These are phyloP conservation scores for Cubamyces lactineus DNA, from an alignment of 768 basidiomycete genomes.

Conservation along the genomic window DNA sequence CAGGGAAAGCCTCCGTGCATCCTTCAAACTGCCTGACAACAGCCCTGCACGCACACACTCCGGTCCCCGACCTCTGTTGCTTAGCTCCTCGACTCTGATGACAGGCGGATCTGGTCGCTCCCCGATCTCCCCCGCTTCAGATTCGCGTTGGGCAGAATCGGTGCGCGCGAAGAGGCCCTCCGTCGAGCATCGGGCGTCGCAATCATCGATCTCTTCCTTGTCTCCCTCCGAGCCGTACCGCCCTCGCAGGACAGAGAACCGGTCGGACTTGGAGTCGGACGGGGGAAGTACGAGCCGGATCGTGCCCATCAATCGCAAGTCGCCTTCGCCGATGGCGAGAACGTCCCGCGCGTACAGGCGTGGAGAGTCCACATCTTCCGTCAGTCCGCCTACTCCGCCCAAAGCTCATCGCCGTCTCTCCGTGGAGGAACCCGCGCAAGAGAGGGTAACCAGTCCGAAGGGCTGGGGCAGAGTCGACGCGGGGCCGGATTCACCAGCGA, in stretches of 20 bases:
- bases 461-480: conserved; percentile 39
- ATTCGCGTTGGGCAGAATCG: conserved; percentile 26
- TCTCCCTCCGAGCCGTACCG: conserved; percentile 57
- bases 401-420: conserved; percentile 24
- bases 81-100: conserved; percentile 48
- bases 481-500: conserved; percentile 43
- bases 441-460: conserved; percentile 20
- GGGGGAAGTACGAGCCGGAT: conserved; percentile 48
- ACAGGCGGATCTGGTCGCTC: conserved; percentile 28
- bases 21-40: conserved; percentile 41
- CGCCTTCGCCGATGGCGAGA: conserved; percentile 74
- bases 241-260: conserved; percentile 37
- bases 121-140: conserved; percentile 23
- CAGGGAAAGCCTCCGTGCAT: conserved; percentile 45
- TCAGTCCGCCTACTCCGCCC: conserved; percentile 39
- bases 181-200: conserved; percentile 52
- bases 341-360: conserved; percentile 40
- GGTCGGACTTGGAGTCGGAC: conserved; percentile 64
- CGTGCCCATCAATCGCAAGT: conserved; percentile 66
- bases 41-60: conserved; percentile 32
- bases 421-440: conserved; percentile 21
- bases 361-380: conserved; percentile 44
- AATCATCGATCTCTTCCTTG: conserved; percentile 66
- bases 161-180: conserved; percentile 28
- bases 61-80: conserved; percentile 67